Conservation (phyloP, 495 filamentous ascomycete species). For the Trypethelium eluteriae region DNA sequence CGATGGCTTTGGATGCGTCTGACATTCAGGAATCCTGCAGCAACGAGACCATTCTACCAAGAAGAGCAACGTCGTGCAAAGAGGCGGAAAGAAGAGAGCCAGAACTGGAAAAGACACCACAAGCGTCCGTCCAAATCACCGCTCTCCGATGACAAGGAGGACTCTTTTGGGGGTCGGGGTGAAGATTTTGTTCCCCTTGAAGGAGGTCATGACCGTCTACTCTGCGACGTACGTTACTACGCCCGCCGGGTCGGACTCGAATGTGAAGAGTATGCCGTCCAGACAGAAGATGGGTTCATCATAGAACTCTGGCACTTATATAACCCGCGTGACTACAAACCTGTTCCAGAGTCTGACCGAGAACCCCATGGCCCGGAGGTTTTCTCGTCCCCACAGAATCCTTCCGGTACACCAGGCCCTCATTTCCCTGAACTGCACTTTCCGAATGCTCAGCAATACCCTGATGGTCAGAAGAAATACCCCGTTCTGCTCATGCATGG, state of each 20-base stretch:
- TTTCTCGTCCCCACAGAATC: slow-evolving; percentile 31
- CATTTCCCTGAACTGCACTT: slow-evolving; percentile 15
- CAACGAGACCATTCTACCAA: slow-evolving; percentile 56
- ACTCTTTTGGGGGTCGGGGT: slow-evolving; percentile 35
- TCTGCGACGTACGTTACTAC: slow-evolving; percentile 80
- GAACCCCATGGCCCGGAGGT: slow-evolving; percentile 28
- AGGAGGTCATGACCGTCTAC: slow-evolving; percentile 68
- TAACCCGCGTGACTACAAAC: slow-evolving; percentile 62
- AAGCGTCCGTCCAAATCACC: slow-evolving; percentile 21
- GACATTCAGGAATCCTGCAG: slow-evolving; percentile 50
- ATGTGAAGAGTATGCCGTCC: slow-evolving; percentile 71
- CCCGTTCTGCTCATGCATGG: slow-evolving; percentile 87
- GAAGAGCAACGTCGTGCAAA: slow-evolving; percentile 50
- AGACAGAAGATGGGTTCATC: slow-evolving; percentile 93
- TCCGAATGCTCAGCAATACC: slow-evolving; percentile 20
- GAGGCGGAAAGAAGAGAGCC: slow-evolving; percentile 47
- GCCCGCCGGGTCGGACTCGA: slow-evolving; percentile 82
- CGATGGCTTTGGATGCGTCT: slow-evolving; percentile 42
- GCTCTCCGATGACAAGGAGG: slow-evolving; percentile 18
- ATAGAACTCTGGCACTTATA: slow-evolving; percentile 85
- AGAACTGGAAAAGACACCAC: slow-evolving; percentile 50
- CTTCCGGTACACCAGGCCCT: slow-evolving; percentile 24
- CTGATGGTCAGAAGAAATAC: slow-evolving; percentile 54
- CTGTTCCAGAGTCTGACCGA: slow-evolving; percentile 22
- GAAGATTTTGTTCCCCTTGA: slow-evolving; percentile 60